Evolutionary conservation across 2,329 filamentous ascomycete species (phyloP).

Genomic region (Clonostachys byssicola): DNA sequence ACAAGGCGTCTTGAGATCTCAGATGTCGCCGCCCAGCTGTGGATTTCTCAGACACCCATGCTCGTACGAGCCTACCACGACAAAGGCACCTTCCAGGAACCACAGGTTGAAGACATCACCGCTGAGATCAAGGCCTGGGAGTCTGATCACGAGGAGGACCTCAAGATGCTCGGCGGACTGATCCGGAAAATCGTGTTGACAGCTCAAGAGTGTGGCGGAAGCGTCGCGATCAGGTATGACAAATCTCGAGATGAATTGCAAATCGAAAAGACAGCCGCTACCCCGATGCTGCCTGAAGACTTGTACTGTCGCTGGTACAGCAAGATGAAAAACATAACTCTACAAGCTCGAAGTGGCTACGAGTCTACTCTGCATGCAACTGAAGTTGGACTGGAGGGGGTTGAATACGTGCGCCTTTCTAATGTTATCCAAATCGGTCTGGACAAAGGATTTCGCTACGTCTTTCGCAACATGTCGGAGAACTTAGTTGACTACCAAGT

Average conservation of each 20-base stretch:
- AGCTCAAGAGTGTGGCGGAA: conserved; percentile 16
- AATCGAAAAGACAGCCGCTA: conserved; percentile 9
- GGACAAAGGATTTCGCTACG: background rate
- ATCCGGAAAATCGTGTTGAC: conserved; percentile 19
- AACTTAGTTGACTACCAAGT: background rate
- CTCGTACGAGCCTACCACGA: conserved; percentile 38
- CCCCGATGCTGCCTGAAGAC: conserved; percentile 18
- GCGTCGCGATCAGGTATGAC: conserved; percentile 15
- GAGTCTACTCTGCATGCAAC: background rate
- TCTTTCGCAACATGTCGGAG: background rate
- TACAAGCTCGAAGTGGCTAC: too few species aligned
- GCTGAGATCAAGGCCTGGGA: conserved; percentile 26
- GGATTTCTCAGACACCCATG: conserved; percentile 39
- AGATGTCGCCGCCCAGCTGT: conserved; percentile 34
- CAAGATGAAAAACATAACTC: too few species aligned
- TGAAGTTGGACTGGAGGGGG: background rate
- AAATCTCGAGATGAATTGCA: conserved; percentile 12
- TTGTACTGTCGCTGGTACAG: conserved; percentile 18
- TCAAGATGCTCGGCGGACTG: conserved; percentile 23
- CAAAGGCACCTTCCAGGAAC: conserved; percentile 22
- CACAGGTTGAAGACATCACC: conserved; percentile 27
- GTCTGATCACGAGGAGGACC: conserved; percentile 15
- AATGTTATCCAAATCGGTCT: background rate
- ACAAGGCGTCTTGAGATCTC: conserved; percentile 22
- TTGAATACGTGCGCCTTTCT: background rate